These are phyloP conservation scores for Russula compacta DNA, from an alignment of 768 basidiomycete species.

Conservation along the genomic window DNA sequence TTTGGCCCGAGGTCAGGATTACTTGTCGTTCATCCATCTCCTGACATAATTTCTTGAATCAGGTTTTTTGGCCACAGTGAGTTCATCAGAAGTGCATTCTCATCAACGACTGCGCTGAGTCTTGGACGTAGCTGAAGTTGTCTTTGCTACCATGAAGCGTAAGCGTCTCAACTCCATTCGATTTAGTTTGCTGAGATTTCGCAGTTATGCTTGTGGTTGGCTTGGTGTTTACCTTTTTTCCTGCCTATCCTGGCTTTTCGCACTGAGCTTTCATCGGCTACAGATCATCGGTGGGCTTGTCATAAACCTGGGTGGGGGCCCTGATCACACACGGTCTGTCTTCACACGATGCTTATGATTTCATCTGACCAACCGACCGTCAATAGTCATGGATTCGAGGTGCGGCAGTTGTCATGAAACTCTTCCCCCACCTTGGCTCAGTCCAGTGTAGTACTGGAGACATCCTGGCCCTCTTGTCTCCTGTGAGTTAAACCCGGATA, in stretches of 20 bases:
- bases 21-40: neutral
- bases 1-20: conserved; percentile 8
- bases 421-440: neutral
- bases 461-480: conserved; percentile 18
- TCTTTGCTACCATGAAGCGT: conserved; percentile 20
- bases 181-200: neutral
- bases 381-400: conserved; percentile 18
- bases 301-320: conserved; percentile 17
- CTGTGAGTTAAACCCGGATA: neutral
- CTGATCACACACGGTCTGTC: conserved; percentile 17
- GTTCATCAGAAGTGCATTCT: neutral
- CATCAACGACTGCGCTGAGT: neutral
- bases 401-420: neutral
- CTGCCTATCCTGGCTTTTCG: neutral
- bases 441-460: conserved; percentile 12
- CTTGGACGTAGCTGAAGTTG: conserved; percentile 7
- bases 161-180: neutral
- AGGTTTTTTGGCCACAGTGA: conserved; percentile 18
- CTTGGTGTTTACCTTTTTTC: conserved; percentile 1
- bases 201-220: conserved; percentile 20
- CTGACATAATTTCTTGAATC: neutral
- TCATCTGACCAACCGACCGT: neutral
- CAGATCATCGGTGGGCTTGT: conserved; percentile 19
- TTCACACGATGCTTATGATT: neutral
- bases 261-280: neutral